These are phyloP conservation scores for Chaetomidium leptoderma DNA, from an alignment of 495 filamentous ascomycete species.

Conservation along the genomic window DNA sequence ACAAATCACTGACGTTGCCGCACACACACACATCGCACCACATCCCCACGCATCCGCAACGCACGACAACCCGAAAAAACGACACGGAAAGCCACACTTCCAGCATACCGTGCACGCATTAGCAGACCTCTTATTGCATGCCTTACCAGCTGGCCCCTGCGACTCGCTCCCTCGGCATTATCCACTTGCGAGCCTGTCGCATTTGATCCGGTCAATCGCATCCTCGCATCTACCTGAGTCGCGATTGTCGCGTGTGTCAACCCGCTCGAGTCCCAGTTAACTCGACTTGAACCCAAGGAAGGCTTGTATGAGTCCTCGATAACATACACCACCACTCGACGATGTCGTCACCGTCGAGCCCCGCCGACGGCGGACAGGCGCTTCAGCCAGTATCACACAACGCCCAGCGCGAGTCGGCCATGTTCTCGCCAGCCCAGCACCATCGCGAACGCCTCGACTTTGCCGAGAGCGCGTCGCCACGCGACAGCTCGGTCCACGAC, in stretches of 20 bases:
- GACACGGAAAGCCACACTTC: neutral
- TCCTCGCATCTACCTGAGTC: too few species aligned
- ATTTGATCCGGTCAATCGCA: too few species aligned
- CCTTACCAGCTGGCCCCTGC: neutral
- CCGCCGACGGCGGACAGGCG: constrained; percentile 41
- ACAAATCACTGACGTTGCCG: neutral
- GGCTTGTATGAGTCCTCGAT: constrained; percentile 23
- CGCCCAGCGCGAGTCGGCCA: constrained; percentile 50
- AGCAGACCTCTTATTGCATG: neutral
- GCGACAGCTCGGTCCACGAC: constrained; percentile 71
- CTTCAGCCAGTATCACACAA: constrained; percentile 73
- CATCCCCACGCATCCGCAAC: too few species aligned
- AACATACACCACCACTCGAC: constrained; percentile 15
- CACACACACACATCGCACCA: constrained; percentile 10
- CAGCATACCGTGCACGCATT: neutral
- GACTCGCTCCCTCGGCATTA: neutral
- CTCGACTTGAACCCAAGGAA: constrained; percentile 2
- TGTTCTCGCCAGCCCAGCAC: constrained; percentile 20
- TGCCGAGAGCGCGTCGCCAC: constrained; percentile 38
- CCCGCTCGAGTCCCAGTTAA: too few species aligned
- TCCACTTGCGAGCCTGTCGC: too few species aligned
- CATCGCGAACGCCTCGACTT: constrained; percentile 11
- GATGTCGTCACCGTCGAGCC: constrained; percentile 25
- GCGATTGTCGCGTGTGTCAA: too few species aligned
- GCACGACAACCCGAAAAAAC: neutral